phyloP scores from a whole-genome alignment of 75 land plant genomes.

The Cunninghamia lanceolata region DNA sequence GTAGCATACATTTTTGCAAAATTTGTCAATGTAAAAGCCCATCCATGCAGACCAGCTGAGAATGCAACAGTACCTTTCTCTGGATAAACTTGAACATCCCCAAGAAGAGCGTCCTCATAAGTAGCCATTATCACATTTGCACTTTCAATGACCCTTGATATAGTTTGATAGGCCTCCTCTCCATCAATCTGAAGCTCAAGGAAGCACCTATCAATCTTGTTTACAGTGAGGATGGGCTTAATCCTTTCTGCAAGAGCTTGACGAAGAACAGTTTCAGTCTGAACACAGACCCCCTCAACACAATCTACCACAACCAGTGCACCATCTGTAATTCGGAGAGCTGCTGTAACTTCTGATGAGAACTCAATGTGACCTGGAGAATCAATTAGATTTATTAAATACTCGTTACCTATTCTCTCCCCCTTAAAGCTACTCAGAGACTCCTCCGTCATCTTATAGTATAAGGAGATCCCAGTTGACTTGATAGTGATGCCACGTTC shows the following conservation, averaged over 20 bases:
- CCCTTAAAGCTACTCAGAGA: conserved; percentile 52
- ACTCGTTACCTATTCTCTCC: conserved; percentile 50
- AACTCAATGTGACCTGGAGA: conserved; percentile 81
- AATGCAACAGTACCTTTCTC: conserved; percentile 98
- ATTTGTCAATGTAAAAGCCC: conserved; percentile 93
- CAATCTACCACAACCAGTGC: conserved; percentile 95
- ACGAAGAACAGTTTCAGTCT: conserved; percentile 91
- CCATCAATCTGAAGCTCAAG: conserved; percentile 83
- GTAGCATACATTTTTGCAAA: conserved; percentile 97
- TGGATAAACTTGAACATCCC: conserved; percentile 94
- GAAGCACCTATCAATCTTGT: conserved; percentile 98
- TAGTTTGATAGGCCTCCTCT: conserved; percentile 86
- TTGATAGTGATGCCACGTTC: conserved; percentile 85
- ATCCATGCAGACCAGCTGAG: conserved; percentile 94
- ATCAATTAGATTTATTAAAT: conserved; percentile 68
- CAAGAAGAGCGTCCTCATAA: conserved; percentile 86
- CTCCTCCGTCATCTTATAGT: conserved; percentile 53
- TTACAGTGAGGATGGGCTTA: conserved; percentile 87
- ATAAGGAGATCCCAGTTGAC: conserved; percentile 67
- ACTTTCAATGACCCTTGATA: conserved; percentile 63
- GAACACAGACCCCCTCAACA: conserved; percentile 95
- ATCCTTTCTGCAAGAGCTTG: conserved; percentile 97
- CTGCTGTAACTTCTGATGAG: conserved; percentile 95
- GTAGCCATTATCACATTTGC: conserved; percentile 97
- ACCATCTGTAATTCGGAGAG: conserved; percentile 92